These are phyloP conservation scores for Gossypium gossypioides DNA, from an alignment of 441 rosid genomes.

Conservation along the genomic window DNA sequence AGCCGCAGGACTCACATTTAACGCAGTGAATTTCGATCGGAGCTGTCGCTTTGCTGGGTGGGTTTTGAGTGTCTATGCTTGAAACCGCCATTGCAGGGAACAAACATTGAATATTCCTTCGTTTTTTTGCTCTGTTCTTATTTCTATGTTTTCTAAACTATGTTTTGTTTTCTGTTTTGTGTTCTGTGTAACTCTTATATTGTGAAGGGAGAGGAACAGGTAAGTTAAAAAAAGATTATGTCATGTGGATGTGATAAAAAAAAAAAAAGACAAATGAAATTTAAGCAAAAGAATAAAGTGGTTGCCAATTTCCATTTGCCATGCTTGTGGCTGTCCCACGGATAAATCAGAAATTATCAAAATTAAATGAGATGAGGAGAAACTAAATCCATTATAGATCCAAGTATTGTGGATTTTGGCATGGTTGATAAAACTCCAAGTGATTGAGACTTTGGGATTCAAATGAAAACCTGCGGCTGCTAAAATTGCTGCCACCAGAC, in stretches of 20 bases:
- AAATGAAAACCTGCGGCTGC: background rate
- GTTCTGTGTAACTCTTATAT: background rate
- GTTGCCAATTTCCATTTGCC: background rate
- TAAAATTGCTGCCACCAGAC: background rate
- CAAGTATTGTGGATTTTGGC: too few relatives aligned
- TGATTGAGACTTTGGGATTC: too few relatives aligned
- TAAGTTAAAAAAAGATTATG: background rate
- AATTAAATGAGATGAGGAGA: too few relatives aligned
- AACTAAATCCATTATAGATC: too few relatives aligned
- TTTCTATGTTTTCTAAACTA: background rate
- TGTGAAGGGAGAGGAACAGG: background rate
- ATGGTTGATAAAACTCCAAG: too few relatives aligned
- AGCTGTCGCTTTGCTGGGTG: conserved; percentile 3
- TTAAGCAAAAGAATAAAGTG: background rate
- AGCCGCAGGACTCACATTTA: conserved; percentile 50
- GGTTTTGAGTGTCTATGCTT: conserved; percentile 20
- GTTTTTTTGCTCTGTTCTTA: background rate
- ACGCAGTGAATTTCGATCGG: conserved; percentile 33
- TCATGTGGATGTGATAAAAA: background rate
- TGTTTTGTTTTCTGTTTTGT: background rate
- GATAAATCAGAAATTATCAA: too few relatives aligned
- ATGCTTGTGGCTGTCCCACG: background rate
- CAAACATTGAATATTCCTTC: conserved; percentile 18
- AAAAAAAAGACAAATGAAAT: background rate
- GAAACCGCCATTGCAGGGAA: conserved; percentile 25